Evolutionary conservation across 2,329 filamentous ascomycete species (phyloP).

Genomic region (Colletotrichum sp.): DNA sequence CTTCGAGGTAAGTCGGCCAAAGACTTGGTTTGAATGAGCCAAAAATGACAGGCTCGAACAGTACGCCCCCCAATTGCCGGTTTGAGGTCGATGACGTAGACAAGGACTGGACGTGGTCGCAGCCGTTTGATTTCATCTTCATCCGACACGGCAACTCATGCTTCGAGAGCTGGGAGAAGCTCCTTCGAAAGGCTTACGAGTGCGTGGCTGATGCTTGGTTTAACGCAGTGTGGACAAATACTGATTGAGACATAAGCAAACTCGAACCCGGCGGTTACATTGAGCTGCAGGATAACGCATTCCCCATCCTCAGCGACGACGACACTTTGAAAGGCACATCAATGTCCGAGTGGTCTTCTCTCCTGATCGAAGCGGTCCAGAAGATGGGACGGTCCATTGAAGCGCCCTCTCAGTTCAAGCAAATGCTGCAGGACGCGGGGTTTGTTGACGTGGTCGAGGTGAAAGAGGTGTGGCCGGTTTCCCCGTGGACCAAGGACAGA

Average conservation of each 20-base stretch:
- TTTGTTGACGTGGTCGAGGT: conserved; percentile 50
- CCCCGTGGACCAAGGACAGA: conserved; percentile 53
- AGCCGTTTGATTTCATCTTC: conserved; percentile 64
- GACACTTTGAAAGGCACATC: background rate
- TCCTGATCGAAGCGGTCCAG: background rate
- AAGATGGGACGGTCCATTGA: background rate
- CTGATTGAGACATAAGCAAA: background rate
- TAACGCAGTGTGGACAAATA: background rate
- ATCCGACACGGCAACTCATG: conserved; percentile 58
- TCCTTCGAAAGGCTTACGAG: conserved; percentile 52
- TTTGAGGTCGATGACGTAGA: conserved; percentile 44
- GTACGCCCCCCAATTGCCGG: conserved; percentile 41
- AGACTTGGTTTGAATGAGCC: fast-evolving
- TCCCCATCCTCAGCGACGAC: background rate
- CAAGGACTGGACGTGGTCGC: conserved; percentile 28
- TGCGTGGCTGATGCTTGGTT: background rate
- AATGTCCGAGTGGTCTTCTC: background rate
- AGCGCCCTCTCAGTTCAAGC: conserved; percentile 29
- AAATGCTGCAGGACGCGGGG: conserved; percentile 47
- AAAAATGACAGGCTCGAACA: background rate
- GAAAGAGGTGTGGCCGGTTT: conserved; percentile 53
- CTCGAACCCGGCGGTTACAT: background rate
- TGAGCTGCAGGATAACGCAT: background rate
- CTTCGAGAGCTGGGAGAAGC: conserved; percentile 57
- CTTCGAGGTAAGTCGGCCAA: background rate